phyloP scores from a whole-genome alignment of 495 filamentous ascomycete genomes.

The Staphylotrichum longicolle region DNA sequence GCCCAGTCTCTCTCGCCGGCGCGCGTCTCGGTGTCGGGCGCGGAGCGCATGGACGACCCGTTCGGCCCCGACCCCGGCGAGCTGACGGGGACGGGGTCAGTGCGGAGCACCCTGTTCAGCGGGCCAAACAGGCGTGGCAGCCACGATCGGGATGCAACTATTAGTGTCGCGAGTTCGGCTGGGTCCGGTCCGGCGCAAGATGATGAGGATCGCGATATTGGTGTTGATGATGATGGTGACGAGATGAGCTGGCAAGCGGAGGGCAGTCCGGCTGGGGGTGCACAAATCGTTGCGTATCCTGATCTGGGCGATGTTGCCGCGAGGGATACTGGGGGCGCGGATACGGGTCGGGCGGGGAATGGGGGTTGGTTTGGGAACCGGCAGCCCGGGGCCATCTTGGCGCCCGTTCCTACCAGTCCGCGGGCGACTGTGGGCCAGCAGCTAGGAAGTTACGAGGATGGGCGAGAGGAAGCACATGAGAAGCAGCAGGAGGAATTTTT shows the following conservation, averaged over 20 bases:
- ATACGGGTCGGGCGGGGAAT: background rate
- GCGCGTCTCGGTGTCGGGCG: constrained; percentile 11
- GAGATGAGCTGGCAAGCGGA: constrained; percentile 36
- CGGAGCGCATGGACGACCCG: constrained; percentile 34
- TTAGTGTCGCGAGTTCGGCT: constrained; percentile 28
- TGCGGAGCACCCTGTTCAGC: constrained; percentile 26
- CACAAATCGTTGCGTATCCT: constrained; percentile 14
- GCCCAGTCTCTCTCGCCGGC: constrained; percentile 31
- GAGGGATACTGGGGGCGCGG: constrained; percentile 7
- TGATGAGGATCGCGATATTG: constrained; percentile 9
- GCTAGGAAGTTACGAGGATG: too few species aligned
- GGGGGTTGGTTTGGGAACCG: constrained; percentile 1
- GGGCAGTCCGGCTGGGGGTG: constrained; percentile 10
- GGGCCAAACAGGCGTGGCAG: constrained; percentile 9
- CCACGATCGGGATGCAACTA: constrained; percentile 17
- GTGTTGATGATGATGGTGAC: constrained; percentile 22
- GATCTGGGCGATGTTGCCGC: constrained; percentile 13
- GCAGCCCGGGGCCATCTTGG: background rate
- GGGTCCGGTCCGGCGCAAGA: constrained; percentile 20
- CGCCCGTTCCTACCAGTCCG: too few species aligned
- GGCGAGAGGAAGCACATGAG: too few species aligned
- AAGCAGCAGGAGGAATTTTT: too few species aligned
- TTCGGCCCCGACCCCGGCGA: constrained; percentile 34
- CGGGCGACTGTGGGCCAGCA: too few species aligned
- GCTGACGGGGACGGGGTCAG: constrained; percentile 19